Percentiles rank a stretch among this genome's conserved stretches.
These are phyloP conservation scores for Penicillium coffeae DNA, from an alignment of 495 filamentous ascomycete species.

Conservation along the genomic window DNA sequence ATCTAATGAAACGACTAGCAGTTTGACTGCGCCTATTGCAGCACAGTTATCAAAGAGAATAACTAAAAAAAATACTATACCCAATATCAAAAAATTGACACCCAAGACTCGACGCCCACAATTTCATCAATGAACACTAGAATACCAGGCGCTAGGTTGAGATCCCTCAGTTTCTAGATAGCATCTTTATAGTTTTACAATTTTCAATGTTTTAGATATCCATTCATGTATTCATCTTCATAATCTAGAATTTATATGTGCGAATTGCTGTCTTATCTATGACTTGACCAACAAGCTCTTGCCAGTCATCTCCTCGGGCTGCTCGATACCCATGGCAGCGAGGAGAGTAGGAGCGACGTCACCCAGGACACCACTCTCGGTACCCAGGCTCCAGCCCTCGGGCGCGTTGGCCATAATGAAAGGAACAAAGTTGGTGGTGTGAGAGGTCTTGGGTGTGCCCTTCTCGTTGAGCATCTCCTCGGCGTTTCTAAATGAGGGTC, in stretches of 20 bases:
- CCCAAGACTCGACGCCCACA: too few species aligned
- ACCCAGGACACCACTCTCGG: conserved; percentile 80
- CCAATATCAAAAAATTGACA: too few species aligned
- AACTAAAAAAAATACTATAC: background rate
- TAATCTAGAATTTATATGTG: conserved; percentile 10
- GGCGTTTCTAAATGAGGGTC: conserved; percentile 58
- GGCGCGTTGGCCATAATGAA: conserved; percentile 98
- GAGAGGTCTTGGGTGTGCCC: conserved; percentile 93
- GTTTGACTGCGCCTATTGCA: background rate
- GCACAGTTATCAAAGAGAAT: background rate
- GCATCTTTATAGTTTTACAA: background rate
- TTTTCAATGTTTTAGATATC: conserved; percentile 15
- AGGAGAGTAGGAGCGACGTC: conserved; percentile 94
- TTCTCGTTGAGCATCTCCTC: conserved; percentile 98
- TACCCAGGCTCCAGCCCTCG: conserved; percentile 80
- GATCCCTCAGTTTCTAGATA: too few species aligned
- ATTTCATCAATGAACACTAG: too few species aligned
- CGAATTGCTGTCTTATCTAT: conserved; percentile 19
- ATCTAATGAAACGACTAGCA: background rate
- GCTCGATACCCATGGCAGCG: conserved; percentile 80
- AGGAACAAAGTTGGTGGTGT: conserved; percentile 95
- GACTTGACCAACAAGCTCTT: conserved; percentile 74
- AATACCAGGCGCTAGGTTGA: too few species aligned
- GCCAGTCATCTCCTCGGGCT: conserved; percentile 91
- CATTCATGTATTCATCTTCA: conserved; percentile 26